Percentiles rank a stretch among this genome's conserved stretches.
Evolutionary conservation across 495 filamentous ascomycete genomes (phyloP).

Genomic region (Ramalina intermedia): DNA sequence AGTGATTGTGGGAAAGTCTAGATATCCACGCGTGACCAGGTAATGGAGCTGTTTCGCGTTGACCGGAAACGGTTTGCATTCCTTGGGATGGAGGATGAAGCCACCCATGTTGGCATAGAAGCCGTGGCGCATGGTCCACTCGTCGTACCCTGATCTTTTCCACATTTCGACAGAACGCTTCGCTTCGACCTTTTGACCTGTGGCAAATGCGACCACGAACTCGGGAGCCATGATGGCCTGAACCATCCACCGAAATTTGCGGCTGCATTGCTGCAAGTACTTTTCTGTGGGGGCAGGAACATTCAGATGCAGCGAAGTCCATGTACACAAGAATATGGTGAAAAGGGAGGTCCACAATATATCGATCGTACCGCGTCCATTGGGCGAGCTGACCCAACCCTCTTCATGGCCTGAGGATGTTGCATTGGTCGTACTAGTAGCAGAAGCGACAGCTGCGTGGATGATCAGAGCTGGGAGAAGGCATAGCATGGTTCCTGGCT

Average conservation of each 20-base stretch:
- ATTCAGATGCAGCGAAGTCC: slow-evolving; percentile 18
- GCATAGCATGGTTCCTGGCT: slow-evolving; percentile 3
- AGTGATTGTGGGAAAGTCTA: slow-evolving; percentile 16
- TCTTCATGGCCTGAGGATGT: slow-evolving; percentile 7
- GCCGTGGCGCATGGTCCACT: slow-evolving; percentile 23
- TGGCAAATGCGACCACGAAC: slow-evolving; percentile 18
- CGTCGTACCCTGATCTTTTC: slow-evolving; percentile 8
- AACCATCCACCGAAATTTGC: slow-evolving; percentile 19
- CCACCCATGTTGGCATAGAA: slow-evolving; percentile 30
- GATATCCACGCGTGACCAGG: slow-evolving; percentile 17
- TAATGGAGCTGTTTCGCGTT: slow-evolving; percentile 21
- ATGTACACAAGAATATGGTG: slow-evolving; percentile 22
- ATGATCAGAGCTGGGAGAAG: background rate
- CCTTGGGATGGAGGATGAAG: slow-evolving; percentile 17
- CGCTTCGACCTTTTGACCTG: slow-evolving; percentile 17
- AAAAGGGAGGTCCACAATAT: slow-evolving; percentile 20
- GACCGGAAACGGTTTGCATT: slow-evolving; percentile 17
- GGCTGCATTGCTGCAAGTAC: slow-evolving; percentile 11
- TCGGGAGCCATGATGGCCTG: slow-evolving; percentile 20
- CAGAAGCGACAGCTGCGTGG: slow-evolving; percentile 2
- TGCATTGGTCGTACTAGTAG: slow-evolving; percentile 5
- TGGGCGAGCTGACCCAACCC: slow-evolving; percentile 18
- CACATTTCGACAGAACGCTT: slow-evolving; percentile 14
- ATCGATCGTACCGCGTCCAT: slow-evolving; percentile 17
- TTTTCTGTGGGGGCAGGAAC: slow-evolving; percentile 15